Percentiles rank a stretch among this genome's conserved stretches.
phyloP scores from a whole-genome alignment of 208 protist species.

The Trypanosoma mega region DNA sequence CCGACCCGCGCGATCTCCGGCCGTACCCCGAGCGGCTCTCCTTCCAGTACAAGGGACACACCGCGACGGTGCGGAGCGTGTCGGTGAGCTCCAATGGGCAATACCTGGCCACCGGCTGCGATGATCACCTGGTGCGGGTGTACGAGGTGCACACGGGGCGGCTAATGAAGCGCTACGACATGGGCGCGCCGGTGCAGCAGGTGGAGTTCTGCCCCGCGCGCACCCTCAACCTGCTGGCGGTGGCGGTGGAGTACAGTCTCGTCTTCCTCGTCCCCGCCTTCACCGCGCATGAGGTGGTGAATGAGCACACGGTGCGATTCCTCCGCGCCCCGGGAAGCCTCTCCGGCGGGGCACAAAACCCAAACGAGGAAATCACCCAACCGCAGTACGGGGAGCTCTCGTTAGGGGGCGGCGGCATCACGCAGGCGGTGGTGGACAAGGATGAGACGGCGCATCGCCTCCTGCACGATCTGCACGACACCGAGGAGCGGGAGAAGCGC shows the following conservation, averaged over 20 bases:
- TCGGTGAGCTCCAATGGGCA: slow-evolving; percentile 96
- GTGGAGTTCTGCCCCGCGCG: slow-evolving; percentile 95
- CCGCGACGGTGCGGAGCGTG: slow-evolving; percentile 90
- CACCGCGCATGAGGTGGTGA: slow-evolving; percentile 73
- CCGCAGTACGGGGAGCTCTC: slow-evolving; percentile 51
- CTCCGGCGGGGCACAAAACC: slow-evolving; percentile 24
- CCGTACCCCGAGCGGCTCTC: slow-evolving; percentile 98
- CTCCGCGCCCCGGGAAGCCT: slow-evolving; percentile 70
- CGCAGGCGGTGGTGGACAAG: slow-evolving; percentile 74
- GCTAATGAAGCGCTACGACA: slow-evolving; percentile 92
- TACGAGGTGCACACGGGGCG: slow-evolving; percentile 98
- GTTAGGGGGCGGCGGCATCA: slow-evolving; percentile 71
- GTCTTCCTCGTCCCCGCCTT: slow-evolving; percentile 89
- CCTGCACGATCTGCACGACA: slow-evolving; percentile 78
- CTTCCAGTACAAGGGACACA: slow-evolving; percentile 97
- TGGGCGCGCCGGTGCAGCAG: slow-evolving; percentile 83
- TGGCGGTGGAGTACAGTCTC: slow-evolving; percentile 84
- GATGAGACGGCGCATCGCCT: slow-evolving; percentile 77
- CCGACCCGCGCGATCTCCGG: slow-evolving; percentile 96
- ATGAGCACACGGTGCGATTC: slow-evolving; percentile 89
- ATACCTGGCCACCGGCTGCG: slow-evolving; percentile 96
- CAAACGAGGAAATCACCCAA: slow-evolving; percentile 9
- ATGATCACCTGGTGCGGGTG: slow-evolving; percentile 96
- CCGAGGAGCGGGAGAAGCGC: slow-evolving; percentile 84
- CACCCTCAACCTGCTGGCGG: slow-evolving; percentile 88